These are phyloP conservation scores for Paecilomyces sp. DNA, from an alignment of 2,329 filamentous ascomycete genomes.

Conservation along the genomic window DNA sequence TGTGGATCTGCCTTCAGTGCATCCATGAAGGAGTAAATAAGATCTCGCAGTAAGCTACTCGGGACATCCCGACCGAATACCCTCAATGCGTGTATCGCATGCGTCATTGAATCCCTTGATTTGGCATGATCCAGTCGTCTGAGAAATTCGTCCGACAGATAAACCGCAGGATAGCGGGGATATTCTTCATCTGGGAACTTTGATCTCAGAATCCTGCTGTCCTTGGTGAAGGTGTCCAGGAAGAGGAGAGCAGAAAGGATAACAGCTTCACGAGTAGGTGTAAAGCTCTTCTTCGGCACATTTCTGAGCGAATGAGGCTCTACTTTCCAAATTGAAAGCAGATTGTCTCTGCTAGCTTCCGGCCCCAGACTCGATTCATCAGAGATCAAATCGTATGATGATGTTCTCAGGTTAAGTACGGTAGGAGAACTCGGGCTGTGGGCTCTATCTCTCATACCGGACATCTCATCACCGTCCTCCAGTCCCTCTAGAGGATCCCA, in stretches of 20 bases:
- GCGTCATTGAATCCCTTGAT: neutral
- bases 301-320: neutral
- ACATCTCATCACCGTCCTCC: neutral
- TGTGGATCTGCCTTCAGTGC: neutral
- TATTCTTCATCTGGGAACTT: neutral
- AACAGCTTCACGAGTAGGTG: conserved; percentile 6
- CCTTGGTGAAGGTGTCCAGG: conserved; percentile 6
- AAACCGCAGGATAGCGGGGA: conserved; percentile 8
- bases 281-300: neutral
- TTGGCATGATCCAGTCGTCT: neutral
- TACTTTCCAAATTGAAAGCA: neutral
- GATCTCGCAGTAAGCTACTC: conserved; percentile 4
- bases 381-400: neutral
- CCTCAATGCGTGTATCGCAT: conserved; percentile 3
- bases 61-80: conserved; percentile 2
- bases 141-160: conserved; percentile 8
- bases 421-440: neutral
- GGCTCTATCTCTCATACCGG: neutral
- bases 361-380: neutral
- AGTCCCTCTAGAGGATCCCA: conserved; percentile 1
- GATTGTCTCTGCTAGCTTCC: neutral
- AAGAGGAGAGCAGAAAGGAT: conserved; percentile 11
- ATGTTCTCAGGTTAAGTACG: neutral
- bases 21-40: conserved; percentile 4
- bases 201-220: neutral